Evolutionary conservation across 129 eudicot genomes (phyloP).

Genomic region (Chrysanthemum seticuspe): DNA sequence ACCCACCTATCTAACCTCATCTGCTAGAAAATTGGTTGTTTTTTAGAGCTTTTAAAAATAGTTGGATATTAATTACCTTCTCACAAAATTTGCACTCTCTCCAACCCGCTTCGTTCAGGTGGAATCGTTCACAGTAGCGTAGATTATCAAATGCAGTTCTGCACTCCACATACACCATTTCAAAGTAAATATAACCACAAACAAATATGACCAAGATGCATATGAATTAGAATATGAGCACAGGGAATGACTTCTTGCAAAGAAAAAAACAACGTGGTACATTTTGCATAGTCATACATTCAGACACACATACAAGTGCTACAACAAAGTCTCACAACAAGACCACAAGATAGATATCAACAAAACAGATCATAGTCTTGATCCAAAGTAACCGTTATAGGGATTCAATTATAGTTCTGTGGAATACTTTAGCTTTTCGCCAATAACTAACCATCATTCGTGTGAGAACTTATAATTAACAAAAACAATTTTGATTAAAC

Average conservation of each 20-base stretch:
- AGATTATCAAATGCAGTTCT: conserved; percentile 75
- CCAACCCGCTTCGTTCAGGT: conserved; percentile 86
- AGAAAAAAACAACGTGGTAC: neutral
- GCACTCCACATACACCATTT: conserved; percentile 22
- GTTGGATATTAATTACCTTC: conserved; percentile 46
- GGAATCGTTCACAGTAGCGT: conserved; percentile 78
- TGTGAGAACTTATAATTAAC: no score
- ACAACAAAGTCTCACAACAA: neutral
- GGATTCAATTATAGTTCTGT: no score
- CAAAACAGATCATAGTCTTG: no score
- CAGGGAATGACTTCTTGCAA: neutral
- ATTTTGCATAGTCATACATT: conserved; percentile 5
- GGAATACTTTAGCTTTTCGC: no score
- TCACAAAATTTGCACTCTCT: conserved; percentile 79
- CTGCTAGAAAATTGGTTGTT: neutral
- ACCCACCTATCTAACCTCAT: neutral
- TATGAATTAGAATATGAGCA: neutral
- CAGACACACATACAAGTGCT: neutral
- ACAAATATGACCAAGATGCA: conserved; percentile 6
- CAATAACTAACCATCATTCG: no score
- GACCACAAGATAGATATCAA: no score
- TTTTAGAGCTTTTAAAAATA: neutral
- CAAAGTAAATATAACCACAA: conserved; percentile 19
- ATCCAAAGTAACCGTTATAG: no score
- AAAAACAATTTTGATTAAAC: no score